A percentile compares a stretch with the other conserved stretches of the same genome.
Evolutionary conservation across 345 rosid species (phyloP).

Genomic region (Acer campestre): DNA sequence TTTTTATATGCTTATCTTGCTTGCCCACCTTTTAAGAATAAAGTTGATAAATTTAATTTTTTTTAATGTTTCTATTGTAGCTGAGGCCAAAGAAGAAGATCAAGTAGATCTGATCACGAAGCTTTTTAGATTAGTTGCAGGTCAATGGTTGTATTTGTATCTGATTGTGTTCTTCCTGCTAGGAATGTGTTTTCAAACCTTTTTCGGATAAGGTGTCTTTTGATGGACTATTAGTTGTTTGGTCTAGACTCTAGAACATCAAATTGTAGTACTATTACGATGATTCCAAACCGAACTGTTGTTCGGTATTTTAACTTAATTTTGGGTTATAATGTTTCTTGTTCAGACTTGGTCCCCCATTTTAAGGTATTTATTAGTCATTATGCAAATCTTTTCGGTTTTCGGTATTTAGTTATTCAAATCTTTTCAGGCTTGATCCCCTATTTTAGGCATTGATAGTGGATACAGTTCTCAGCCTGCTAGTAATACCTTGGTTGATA

Average conservation of each 20-base stretch:
- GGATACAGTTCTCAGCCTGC: no score
- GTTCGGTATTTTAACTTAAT: no score
- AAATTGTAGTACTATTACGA: neutral
- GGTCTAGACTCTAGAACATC: neutral
- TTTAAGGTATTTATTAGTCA: no score
- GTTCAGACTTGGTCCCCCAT: neutral
- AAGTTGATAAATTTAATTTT: neutral
- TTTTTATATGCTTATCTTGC: neutral
- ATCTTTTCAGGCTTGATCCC: no score
- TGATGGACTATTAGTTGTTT: neutral
- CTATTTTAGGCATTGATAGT: no score
- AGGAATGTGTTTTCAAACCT: neutral
- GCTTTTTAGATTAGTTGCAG: neutral
- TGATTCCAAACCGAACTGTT: neutral
- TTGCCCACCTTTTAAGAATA: no score
- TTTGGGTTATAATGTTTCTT: neutral
- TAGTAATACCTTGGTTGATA: no score
- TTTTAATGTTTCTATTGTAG: conserved; percentile 36
- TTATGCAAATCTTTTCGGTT: no score
- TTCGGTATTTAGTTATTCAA: no score
- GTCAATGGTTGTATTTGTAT: neutral
- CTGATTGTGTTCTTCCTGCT: neutral
- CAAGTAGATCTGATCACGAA: conserved; percentile 31
- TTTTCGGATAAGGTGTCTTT: neutral
- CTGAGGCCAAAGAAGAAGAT: conserved; percentile 81